These are phyloP conservation scores for Calcarisporium arbuscula DNA, from an alignment of 2,329 filamentous ascomycete genomes.

Conservation along the genomic window DNA sequence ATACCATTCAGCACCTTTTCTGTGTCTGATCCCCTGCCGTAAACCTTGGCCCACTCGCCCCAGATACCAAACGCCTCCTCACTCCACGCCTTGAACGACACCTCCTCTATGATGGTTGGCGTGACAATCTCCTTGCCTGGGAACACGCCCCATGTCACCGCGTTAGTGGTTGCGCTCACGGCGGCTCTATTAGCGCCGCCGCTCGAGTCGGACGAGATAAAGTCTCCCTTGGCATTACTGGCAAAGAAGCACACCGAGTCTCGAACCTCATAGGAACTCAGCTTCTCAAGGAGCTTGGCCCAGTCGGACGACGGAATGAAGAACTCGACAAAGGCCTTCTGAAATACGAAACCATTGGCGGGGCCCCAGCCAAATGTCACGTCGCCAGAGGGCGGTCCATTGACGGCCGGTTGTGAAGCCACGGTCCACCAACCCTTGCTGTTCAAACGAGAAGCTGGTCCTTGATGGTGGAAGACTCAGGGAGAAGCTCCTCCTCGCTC, in stretches of 20 bases:
- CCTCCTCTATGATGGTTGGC: slow-evolving; percentile 92
- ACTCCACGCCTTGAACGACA: slow-evolving; percentile 87
- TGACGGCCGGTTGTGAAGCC: slow-evolving; percentile 89
- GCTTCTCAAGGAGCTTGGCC: slow-evolving; percentile 54
- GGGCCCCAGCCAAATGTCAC: slow-evolving; percentile 90
- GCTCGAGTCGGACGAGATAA: slow-evolving; percentile 59
- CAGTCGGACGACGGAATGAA: slow-evolving; percentile 77
- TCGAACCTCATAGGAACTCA: slow-evolving; percentile 51
- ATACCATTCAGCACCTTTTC: slow-evolving; percentile 63
- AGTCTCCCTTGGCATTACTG: slow-evolving; percentile 70
- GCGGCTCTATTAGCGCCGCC: slow-evolving; percentile 24
- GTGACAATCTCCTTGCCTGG: slow-evolving; percentile 93
- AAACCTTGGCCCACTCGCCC: slow-evolving; percentile 87
- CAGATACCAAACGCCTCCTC: slow-evolving; percentile 97
- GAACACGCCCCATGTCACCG: slow-evolving; percentile 96
- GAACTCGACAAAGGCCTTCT: slow-evolving; percentile 97
- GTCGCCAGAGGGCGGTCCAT: slow-evolving; percentile 72
- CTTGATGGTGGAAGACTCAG: slow-evolving; percentile 79
- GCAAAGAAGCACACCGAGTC: slow-evolving; percentile 83
- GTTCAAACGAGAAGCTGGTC: slow-evolving; percentile 72
- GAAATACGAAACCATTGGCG: slow-evolving; percentile 87
- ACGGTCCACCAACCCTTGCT: slow-evolving; percentile 89
- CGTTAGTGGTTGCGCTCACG: slow-evolving; percentile 63
- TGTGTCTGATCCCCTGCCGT: slow-evolving; percentile 65
- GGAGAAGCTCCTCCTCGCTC: slow-evolving; percentile 82